phyloP scores from a whole-genome alignment of 2,329 filamentous ascomycete genomes.

The Ilyonectria robusta region DNA sequence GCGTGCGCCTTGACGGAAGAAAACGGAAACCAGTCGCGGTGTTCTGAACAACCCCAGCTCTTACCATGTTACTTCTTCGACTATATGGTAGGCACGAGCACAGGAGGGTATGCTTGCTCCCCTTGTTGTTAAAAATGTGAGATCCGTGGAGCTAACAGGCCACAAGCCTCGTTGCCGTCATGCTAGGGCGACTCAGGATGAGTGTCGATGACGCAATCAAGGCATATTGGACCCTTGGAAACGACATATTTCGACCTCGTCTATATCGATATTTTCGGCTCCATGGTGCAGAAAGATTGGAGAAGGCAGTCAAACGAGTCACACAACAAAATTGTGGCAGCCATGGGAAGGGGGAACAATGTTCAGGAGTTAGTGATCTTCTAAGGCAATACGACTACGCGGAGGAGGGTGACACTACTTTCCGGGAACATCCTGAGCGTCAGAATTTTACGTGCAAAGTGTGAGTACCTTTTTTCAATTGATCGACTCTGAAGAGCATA shows the following conservation, averaged over 20 bases:
- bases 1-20: neutral
- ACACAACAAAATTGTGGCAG: neutral
- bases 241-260: neutral
- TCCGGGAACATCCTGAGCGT: neutral
- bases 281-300: neutral
- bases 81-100: constrained; percentile 14
- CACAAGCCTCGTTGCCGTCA: neutral
- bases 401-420: neutral
- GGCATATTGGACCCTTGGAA: constrained; percentile 4
- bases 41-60: neutral
- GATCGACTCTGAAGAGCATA: neutral
- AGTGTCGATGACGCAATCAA: constrained; percentile 5
- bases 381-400: constrained; percentile 12
- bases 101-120: neutral
- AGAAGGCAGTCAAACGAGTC: neutral
- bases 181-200: constrained; percentile 11
- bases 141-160: neutral
- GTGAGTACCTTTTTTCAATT: neutral
- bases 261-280: neutral
- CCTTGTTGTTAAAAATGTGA: too few species aligned
- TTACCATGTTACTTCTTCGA: constrained; percentile 16
- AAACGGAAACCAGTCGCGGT: neutral
- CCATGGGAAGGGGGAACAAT: neutral
- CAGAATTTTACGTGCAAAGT: constrained; percentile 10
- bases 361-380: neutral